Conservation (phyloP, 371 early-diverging fungal species). For the Mucor plumbeus region DNA sequence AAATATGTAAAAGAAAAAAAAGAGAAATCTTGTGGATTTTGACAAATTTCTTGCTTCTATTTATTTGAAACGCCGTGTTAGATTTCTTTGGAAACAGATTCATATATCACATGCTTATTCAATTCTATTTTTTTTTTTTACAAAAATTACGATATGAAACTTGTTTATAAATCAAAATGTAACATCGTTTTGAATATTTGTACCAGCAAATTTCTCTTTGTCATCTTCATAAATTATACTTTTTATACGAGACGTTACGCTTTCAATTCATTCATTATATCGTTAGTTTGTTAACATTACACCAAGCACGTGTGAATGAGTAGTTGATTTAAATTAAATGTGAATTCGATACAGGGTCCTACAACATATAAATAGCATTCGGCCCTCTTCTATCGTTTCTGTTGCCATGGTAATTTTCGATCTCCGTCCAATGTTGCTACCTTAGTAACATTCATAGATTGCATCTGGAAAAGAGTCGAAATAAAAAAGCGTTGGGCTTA, state of each 20-base stretch:
- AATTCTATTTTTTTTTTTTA: neutral
- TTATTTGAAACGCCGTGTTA: slow-evolving; percentile 13
- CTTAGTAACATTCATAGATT: no score
- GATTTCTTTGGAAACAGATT: neutral
- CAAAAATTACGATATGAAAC: neutral
- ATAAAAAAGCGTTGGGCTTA: no score
- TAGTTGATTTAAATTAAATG: neutral
- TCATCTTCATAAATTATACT: neutral
- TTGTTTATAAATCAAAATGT: neutral
- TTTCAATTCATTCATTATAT: neutral
- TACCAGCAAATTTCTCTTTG: neutral
- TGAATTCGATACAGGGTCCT: neutral
- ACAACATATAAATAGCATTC: no score
- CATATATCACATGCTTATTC: slow-evolving; percentile 7
- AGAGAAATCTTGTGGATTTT: slow-evolving; percentile 11
- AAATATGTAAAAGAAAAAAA: slow-evolving; percentile 12
- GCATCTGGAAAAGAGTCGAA: no score
- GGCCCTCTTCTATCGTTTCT: no score
- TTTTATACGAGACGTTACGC: neutral
- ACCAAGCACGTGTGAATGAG: slow-evolving; percentile 8
- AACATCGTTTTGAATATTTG: neutral
- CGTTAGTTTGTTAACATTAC: neutral
- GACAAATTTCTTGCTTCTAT: slow-evolving; percentile 2
- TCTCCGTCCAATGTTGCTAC: no score
- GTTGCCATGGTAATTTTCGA: no score